phyloP scores from a whole-genome alignment of 192 early-diverging fungal species.

The Gryganskiella cystojenkinii region DNA sequence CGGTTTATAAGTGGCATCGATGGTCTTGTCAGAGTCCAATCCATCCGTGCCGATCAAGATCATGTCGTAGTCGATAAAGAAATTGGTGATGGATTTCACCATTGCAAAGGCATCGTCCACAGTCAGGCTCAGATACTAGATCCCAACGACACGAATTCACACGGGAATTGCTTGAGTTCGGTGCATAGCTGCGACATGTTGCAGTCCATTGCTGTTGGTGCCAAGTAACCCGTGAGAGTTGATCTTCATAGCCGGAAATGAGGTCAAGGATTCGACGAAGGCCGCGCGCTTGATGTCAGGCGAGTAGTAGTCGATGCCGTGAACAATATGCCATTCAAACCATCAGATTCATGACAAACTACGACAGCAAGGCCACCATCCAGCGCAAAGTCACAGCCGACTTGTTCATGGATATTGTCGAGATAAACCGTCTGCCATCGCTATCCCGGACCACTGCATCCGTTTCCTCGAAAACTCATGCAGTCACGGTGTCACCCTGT shows the following conservation, averaged over 20 bases:
- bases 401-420: slow-evolving; percentile 5
- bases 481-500: slow-evolving; percentile 13
- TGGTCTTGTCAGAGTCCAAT: slow-evolving; percentile 1
- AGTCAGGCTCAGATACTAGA: slow-evolving; percentile 4
- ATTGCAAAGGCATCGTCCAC: slow-evolving; percentile 8
- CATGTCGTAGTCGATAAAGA: slow-evolving; percentile 4
- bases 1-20: slow-evolving; percentile 8
- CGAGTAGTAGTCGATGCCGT: slow-evolving; percentile 6
- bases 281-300: slow-evolving; percentile 12
- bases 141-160: slow-evolving; percentile 5
- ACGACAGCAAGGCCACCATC: too few species aligned
- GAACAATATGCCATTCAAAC: slow-evolving; percentile 7
- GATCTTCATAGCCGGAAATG: slow-evolving; percentile 9
- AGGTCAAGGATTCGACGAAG: slow-evolving; percentile 14
- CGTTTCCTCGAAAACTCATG: slow-evolving; percentile 6
- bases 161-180: slow-evolving; percentile 7
- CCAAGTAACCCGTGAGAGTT: slow-evolving; percentile 3
- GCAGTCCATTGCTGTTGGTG: slow-evolving; percentile 15
- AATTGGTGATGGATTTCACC: slow-evolving; percentile 13
- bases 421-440: not conserved
- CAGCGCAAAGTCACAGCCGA: slow-evolving; percentile 1
- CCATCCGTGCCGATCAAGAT: slow-evolving; percentile 9
- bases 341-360: too few species aligned
- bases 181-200: not conserved
- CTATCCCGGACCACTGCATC: slow-evolving; percentile 1